These are phyloP conservation scores for Pseudisothecium myosuroides DNA, from an alignment of 225 moss, liverwort and hornwort genomes.

Conservation along the genomic window DNA sequence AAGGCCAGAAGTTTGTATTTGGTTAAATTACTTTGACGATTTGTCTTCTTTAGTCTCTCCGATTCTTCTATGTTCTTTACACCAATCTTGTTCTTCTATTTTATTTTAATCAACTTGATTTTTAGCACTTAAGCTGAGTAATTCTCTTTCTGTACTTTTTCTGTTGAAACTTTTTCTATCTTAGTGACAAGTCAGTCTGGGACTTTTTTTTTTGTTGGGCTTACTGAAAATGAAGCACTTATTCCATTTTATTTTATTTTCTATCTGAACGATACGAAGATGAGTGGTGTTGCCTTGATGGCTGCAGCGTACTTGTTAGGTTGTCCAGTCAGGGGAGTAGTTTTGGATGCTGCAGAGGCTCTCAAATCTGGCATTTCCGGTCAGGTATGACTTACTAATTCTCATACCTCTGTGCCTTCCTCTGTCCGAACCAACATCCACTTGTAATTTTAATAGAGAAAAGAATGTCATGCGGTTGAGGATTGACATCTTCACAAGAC, in stretches of 20 bases:
- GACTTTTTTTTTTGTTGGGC: not conserved
- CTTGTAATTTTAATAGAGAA: not conserved
- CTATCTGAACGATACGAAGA: not conserved
- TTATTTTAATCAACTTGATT: not conserved
- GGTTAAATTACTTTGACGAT: not conserved
- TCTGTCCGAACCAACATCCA: not conserved
- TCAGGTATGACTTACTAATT: conserved; percentile 39
- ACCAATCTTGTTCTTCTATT: not conserved
- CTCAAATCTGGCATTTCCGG: conserved; percentile 62
- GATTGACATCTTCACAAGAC: not conserved
- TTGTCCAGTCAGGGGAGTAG: conserved; percentile 81
- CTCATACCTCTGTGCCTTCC: not conserved
- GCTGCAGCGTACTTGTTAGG: conserved; percentile 87
- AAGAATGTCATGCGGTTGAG: not conserved
- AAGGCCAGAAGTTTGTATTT: not conserved
- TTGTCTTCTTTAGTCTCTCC: not conserved
- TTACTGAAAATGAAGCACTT: not conserved
- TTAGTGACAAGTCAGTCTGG: not conserved
- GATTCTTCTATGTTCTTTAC: not conserved
- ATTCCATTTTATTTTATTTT: not conserved
- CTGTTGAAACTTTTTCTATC: not conserved
- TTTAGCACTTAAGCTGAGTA: not conserved
- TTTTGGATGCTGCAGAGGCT: conserved; percentile 72
- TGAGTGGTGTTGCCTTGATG: not conserved
- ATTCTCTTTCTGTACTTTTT: not conserved